Percentiles rank a stretch among this genome's conserved stretches.
These are phyloP conservation scores for Penicillium verrucosum DNA, from an alignment of 2,329 filamentous ascomycete genomes.

Conservation along the genomic window DNA sequence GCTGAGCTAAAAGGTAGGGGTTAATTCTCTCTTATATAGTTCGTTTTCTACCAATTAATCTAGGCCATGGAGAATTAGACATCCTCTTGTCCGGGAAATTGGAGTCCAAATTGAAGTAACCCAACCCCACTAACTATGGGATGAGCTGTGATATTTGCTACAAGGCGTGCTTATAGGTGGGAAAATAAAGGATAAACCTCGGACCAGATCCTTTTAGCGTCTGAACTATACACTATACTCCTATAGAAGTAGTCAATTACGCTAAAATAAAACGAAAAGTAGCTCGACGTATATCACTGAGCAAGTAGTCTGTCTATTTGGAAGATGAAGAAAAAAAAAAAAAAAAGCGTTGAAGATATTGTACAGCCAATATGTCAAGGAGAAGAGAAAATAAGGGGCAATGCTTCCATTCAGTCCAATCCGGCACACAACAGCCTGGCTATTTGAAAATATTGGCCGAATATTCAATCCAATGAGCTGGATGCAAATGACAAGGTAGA, in stretches of 20 bases:
- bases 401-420: neutral
- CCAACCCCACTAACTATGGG: neutral
- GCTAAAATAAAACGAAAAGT: neutral
- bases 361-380: neutral
- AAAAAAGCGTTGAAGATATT: neutral
- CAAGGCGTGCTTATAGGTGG: constrained; percentile 14
- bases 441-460: neutral
- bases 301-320: neutral
- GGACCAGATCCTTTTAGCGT: neutral
- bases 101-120: neutral
- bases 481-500: neutral
- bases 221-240: neutral
- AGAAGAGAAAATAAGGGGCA: neutral
- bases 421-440: neutral
- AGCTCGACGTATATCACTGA: no score
- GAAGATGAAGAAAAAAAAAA: neutral
- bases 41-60: neutral
- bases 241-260: neutral
- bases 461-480: neutral
- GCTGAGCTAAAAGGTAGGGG: neutral
- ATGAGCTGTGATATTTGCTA: neutral
- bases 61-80: neutral
- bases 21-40: neutral
- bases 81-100: neutral
- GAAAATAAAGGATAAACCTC: constrained; percentile 11